Percentiles rank a stretch among this genome's conserved stretches.
phyloP scores from a whole-genome alignment of 2,329 filamentous ascomycete genomes.

The Fusarium devonianum region DNA sequence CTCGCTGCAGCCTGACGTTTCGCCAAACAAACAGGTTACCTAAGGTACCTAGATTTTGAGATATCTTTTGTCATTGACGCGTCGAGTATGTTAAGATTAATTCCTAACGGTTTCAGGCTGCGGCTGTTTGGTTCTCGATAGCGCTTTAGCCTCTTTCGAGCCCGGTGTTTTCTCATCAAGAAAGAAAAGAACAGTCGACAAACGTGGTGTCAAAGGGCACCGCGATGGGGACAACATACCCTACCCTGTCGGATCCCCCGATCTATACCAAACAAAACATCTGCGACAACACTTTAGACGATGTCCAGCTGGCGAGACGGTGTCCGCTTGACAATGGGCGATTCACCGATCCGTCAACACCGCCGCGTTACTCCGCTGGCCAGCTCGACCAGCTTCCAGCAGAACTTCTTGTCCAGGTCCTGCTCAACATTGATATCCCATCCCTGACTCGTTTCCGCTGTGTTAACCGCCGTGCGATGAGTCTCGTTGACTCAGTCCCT shows the following conservation, averaged over 20 bases:
- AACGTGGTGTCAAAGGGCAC: too few relatives aligned
- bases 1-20: too few relatives aligned
- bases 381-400: slow-evolving; percentile 42
- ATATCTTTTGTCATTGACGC: too few relatives aligned
- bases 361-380: slow-evolving; percentile 27
- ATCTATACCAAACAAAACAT: not conserved
- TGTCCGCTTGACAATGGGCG: slow-evolving; percentile 42
- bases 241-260: not conserved
- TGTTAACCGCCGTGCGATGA: slow-evolving; percentile 47
- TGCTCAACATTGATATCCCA: slow-evolving; percentile 44
- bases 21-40: too few relatives aligned
- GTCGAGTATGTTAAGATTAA: too few relatives aligned
- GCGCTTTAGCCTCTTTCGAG: too few relatives aligned
- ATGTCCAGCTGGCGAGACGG: slow-evolving; percentile 21
- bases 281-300: slow-evolving; percentile 26
- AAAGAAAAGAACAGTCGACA: too few relatives aligned
- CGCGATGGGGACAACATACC: not conserved
- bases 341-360: slow-evolving; percentile 3
- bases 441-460: slow-evolving; percentile 48
- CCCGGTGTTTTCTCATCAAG: too few relatives aligned
- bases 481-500: slow-evolving; percentile 47
- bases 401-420: slow-evolving; percentile 42
- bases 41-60: too few relatives aligned
- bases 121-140: too few relatives aligned
- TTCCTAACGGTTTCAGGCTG: too few relatives aligned